Conservation (phyloP, 2,329 filamentous ascomycete genomes). For the Lachnellula willkommii region DNA sequence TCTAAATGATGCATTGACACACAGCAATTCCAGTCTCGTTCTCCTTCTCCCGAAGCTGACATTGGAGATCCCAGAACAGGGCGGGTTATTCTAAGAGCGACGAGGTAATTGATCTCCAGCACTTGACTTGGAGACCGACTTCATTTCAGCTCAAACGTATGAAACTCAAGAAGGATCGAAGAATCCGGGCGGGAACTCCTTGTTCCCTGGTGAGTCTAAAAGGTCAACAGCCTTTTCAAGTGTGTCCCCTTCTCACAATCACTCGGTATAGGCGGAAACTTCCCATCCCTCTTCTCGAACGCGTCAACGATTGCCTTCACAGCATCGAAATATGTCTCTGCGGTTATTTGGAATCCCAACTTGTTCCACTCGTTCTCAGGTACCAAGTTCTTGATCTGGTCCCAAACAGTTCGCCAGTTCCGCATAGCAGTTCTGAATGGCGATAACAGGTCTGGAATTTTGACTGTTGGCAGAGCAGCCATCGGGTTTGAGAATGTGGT, state of each 20-base stretch:
- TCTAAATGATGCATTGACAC: too few species aligned
- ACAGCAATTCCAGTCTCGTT: too few species aligned
- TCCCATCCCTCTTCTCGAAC: constrained; percentile 23
- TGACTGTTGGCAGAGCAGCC: constrained; percentile 13
- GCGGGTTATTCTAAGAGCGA: neutral
- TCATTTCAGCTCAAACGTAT: neutral
- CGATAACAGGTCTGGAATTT: constrained; percentile 12
- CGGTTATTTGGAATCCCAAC: constrained; percentile 28
- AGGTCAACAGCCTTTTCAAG: constrained; percentile 25
- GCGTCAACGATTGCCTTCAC: constrained; percentile 19
- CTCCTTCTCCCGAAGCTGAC: neutral
- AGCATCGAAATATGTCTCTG: constrained; percentile 28
- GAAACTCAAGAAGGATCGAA: neutral
- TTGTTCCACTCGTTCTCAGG: constrained; percentile 24
- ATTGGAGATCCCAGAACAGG: neutral
- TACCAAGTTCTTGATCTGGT: constrained; percentile 20
- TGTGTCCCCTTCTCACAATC: constrained; percentile 29
- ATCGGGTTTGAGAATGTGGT: constrained; percentile 26
- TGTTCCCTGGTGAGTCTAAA: constrained; percentile 6
- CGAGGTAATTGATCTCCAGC: neutral
- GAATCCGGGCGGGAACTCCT: neutral
- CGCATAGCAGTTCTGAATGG: constrained; percentile 26
- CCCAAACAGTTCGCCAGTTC: constrained; percentile 30
- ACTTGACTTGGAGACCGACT: too few species aligned
- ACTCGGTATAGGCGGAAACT: constrained; percentile 23